phyloP scores from a whole-genome alignment of 2,329 filamentous ascomycete genomes.

The Beauveria scarabaeidicola region DNA sequence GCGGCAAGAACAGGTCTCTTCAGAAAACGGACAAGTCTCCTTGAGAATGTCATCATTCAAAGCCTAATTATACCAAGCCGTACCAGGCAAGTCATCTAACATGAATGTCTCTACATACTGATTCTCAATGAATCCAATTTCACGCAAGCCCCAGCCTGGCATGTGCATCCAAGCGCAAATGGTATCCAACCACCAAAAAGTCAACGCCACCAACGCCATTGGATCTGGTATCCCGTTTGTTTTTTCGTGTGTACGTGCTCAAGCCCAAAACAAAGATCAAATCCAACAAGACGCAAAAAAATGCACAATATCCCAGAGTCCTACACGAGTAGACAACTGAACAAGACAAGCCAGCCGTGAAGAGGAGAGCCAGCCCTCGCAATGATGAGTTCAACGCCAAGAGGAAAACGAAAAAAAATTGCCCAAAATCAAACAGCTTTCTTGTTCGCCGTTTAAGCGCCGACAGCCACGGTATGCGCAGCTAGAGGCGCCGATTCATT shows the following conservation, averaged over 20 bases:
- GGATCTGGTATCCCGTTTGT: slow-evolving; percentile 1
- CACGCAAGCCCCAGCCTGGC: background rate
- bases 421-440: background rate
- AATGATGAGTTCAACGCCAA: slow-evolving; percentile 9
- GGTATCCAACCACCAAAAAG: slow-evolving; percentile 8
- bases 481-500: slow-evolving; percentile 23
- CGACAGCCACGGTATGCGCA: slow-evolving; percentile 19
- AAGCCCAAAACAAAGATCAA: background rate
- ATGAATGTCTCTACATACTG: slow-evolving; percentile 8
- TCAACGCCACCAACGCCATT: slow-evolving; percentile 9
- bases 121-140: background rate
- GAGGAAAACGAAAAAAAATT: slow-evolving; percentile 1
- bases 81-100: slow-evolving; percentile 9
- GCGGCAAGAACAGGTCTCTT: background rate
- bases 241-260: background rate
- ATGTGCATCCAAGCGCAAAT: background rate
- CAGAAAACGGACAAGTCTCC: background rate
- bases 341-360: background rate
- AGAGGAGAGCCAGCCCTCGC: background rate
- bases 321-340: background rate
- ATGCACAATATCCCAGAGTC: background rate
- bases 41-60: slow-evolving; percentile 6
- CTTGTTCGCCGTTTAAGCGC: slow-evolving; percentile 13
- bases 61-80: slow-evolving; percentile 9
- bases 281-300: background rate